phyloP scores from a whole-genome alignment of 2,329 filamentous ascomycete genomes.

The Curvularia verruculosa region DNA sequence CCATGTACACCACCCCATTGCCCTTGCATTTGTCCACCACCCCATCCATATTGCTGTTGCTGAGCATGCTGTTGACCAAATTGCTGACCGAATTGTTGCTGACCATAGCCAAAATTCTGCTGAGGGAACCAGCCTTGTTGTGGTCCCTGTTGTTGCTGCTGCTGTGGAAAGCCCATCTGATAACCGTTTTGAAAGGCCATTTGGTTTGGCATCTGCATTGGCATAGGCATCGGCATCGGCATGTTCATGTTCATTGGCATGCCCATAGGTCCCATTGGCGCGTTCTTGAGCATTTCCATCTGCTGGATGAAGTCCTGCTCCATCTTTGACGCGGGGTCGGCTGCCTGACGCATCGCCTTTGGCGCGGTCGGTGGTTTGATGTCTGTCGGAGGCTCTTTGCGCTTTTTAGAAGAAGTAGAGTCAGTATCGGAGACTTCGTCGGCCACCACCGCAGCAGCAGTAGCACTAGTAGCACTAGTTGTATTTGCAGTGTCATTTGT shows the following conservation, averaged over 20 bases:
- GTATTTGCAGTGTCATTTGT: conserved; percentile 31
- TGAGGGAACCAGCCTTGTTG: conserved; percentile 54
- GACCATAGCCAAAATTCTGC: conserved; percentile 53
- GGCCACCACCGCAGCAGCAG: conserved; percentile 44
- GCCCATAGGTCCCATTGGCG: conserved; percentile 46
- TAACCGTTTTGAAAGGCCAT: conserved; percentile 7
- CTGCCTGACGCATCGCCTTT: conserved; percentile 57
- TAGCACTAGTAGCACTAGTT: conserved; percentile 37
- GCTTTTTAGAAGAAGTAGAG: conserved; percentile 68
- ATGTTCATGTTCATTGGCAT: conserved; percentile 39
- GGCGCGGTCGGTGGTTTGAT: conserved; percentile 55
- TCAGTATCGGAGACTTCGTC: conserved; percentile 46
- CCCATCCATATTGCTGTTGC: conserved; percentile 20
- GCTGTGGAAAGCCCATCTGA: conserved; percentile 21
- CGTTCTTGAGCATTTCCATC: conserved; percentile 53
- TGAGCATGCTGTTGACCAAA: conserved; percentile 6
- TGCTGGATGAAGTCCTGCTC: conserved; percentile 53
- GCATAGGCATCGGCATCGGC: conserved; percentile 21
- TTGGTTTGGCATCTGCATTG: conserved; percentile 11
- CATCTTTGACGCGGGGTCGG: conserved; percentile 56
- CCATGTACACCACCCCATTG: conserved; percentile 12
- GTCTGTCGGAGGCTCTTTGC: conserved; percentile 75
- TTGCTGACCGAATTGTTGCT: conserved; percentile 12
- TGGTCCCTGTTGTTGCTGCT: conserved; percentile 12
- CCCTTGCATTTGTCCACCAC: conserved; percentile 9